phyloP scores from a whole-genome alignment of 2,329 filamentous ascomycete species.

The Ophiostoma pallidulum region DNA sequence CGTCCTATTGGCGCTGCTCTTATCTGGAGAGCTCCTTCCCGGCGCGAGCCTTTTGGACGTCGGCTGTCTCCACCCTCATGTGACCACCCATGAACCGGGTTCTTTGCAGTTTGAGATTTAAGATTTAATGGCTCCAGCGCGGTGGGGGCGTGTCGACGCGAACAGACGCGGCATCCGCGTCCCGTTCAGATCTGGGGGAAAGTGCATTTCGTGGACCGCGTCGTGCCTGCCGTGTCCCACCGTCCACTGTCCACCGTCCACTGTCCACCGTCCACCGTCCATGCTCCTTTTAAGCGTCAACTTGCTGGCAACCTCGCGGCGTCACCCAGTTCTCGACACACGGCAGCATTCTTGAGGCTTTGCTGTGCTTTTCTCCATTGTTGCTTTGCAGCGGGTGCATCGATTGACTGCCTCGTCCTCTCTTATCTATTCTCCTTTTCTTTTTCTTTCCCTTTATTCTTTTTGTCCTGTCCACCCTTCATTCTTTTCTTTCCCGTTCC shows the following conservation, averaged over 20 bases:
- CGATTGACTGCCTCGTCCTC: background rate
- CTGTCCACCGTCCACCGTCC: too few species aligned
- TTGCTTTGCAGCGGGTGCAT: background rate
- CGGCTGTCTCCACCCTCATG: conserved; percentile 1
- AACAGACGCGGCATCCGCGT: conserved; percentile 13
- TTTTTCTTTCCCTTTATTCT: background rate
- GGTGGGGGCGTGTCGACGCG: conserved; percentile 8
- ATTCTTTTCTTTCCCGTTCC: background rate
- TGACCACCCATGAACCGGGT: conserved; percentile 6
- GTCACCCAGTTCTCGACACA: background rate
- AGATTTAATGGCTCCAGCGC: background rate
- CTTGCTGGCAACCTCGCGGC: background rate
- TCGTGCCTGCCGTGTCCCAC: conserved; percentile 11
- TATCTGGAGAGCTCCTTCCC: conserved; percentile 8
- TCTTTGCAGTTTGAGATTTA: too few species aligned
- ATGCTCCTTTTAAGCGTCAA: background rate
- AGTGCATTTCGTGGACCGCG: conserved; percentile 5
- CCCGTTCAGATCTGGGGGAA: background rate
- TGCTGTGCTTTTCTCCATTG: background rate
- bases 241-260: too few species aligned
- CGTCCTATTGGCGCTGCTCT: conserved; percentile 3
- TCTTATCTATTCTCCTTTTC: background rate
- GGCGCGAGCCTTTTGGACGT: too few species aligned
- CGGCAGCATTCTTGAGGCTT: background rate
- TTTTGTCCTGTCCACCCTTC: background rate